phyloP scores from a whole-genome alignment of 768 basidiomycete genomes.

The Boletus rex-veris region DNA sequence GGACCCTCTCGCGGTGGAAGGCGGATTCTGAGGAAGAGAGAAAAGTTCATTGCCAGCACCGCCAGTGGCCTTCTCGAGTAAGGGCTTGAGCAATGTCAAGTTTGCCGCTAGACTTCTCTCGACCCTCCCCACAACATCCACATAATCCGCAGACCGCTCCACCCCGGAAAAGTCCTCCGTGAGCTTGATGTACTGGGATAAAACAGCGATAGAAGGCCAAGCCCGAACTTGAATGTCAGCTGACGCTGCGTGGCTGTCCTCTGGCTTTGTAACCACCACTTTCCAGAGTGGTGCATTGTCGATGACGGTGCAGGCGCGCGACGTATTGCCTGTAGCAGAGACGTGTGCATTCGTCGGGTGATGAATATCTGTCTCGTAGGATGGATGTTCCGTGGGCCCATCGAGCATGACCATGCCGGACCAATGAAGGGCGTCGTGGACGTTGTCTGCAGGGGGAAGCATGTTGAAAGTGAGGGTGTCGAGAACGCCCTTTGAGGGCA shows the following conservation, averaged over 20 bases:
- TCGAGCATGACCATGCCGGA: slow-evolving; percentile 11
- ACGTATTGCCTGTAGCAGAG: not conserved
- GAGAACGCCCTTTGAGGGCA: slow-evolving; percentile 6
- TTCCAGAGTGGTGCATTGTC: slow-evolving; percentile 2
- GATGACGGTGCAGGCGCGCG: not conserved
- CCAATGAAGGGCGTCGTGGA: not conserved
- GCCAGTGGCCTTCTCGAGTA: not conserved
- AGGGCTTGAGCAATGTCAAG: not conserved
- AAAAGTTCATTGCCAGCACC: not conserved
- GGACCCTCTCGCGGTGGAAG: not conserved
- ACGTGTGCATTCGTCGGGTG: slow-evolving; percentile 1
- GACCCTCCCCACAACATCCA: not conserved
- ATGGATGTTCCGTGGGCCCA: slow-evolving; percentile 8
- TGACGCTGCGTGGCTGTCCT: too few species aligned
- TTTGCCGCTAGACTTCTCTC: slow-evolving; percentile 4
- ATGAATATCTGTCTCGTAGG: slow-evolving; percentile 7
- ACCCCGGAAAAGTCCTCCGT: slow-evolving; percentile 5
- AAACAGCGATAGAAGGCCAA: not conserved
- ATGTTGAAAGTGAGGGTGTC: slow-evolving; percentile 12
- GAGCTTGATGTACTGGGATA: not conserved
- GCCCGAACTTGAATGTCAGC: not conserved
- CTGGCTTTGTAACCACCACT: slow-evolving; percentile 2
- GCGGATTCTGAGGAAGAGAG: not conserved
- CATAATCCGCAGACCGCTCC: not conserved
- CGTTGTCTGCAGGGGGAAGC: not conserved